phyloP scores from a whole-genome alignment of 495 filamentous ascomycete species.

The Neurospora cerealis region DNA sequence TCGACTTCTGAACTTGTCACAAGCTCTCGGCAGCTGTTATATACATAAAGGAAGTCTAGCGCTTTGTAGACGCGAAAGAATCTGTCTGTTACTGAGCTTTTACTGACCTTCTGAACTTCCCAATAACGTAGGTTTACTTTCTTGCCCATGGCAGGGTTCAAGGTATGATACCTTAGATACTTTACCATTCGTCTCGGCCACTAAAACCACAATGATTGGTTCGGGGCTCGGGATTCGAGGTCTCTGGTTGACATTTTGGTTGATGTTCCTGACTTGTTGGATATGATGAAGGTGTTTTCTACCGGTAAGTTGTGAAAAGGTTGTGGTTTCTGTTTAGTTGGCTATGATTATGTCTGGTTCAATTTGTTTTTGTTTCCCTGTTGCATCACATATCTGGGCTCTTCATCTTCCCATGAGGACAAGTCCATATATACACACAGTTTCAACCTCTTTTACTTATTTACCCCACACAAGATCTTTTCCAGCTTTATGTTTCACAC shows the following conservation, averaged over 20 bases:
- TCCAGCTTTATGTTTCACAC: no score
- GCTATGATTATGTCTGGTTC: no score
- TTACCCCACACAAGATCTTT: no score
- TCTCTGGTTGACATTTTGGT: no score
- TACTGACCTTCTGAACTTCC: background rate
- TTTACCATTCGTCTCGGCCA: background rate
- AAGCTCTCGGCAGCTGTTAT: background rate
- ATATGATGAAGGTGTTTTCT: background rate
- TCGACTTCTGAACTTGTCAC: background rate
- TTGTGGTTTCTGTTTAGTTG: no score
- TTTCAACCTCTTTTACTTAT: no score
- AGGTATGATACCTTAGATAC: slow-evolving; percentile 21
- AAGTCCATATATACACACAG: no score
- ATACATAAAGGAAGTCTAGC: background rate
- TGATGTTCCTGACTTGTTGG: background rate
- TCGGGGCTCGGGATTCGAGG: background rate
- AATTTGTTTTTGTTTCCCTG: no score
- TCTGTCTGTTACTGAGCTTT: background rate
- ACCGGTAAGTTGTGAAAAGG: background rate
- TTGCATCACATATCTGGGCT: no score
- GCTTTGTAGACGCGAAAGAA: background rate
- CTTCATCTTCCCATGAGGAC: no score
- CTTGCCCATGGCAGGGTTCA: slow-evolving; percentile 46
- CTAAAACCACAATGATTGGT: background rate
- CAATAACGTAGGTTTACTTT: slow-evolving; percentile 35